Base-by-base conservation (phyloP, 257 asterid genomes). In the Solanum stenotomum region DNA sequence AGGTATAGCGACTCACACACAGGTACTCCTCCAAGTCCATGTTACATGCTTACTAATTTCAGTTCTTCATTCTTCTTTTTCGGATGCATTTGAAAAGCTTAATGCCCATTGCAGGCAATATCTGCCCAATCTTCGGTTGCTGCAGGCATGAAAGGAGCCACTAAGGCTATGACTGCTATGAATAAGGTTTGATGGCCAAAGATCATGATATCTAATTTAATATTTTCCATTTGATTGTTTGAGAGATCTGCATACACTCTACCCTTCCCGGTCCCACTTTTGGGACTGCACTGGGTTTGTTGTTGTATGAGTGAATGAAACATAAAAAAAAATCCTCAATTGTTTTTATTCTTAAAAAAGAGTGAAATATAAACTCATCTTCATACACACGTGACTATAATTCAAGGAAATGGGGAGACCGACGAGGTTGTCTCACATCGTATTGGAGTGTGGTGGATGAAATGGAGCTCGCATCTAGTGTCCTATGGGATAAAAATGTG, bases 121-220 rank as follows among this genome's bases (percentile, higher is more conserved):
- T 93, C 98, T 34, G 99, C 99, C 83, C 98, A 96, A 87, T 92
- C 98, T 59, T 97, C 99, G 52, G 98, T 97, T 59, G 96, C 99
- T 90, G 94, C 90, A 87, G 99, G 99, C 84, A 94, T 97, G 96
- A 93, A 94, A 90, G 99, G 99, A 89, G 99, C 99, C 71, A 93
- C 94, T 89, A 97, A 93, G 89, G 99, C 99, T 86, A 97, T 97
- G 99, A 85, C 93, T 77, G 96, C 99, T 40, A 95, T 97, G 98
- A 97, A 93, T 91, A 96, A 96, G 98, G 99, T 95, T 74, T 34
- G 90, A 52, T 37, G 35, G 18, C 40, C 4, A 83, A 74, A n/a
- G 49, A 59, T 83, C 31, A 3, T 10, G 46, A 12, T 22, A 29
- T 70, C 72, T 61, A 15, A 10, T 27, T 72, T 10, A 46, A 6